phyloP scores from a whole-genome alignment of 2,329 filamentous ascomycete species.

The Fusarium sp. region DNA sequence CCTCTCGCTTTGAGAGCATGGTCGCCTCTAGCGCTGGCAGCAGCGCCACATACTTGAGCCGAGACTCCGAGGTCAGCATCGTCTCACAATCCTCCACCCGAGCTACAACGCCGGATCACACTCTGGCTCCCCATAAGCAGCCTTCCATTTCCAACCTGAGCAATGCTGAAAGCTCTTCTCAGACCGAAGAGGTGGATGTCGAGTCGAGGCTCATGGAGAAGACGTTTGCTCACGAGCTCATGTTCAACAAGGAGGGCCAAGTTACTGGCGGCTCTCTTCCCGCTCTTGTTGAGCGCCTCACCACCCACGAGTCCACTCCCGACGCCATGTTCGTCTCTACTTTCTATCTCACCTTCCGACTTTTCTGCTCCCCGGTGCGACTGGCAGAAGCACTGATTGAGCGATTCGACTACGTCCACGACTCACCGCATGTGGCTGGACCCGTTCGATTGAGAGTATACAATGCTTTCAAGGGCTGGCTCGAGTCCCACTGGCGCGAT shows the following conservation, averaged over 20 bases:
- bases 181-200: slow-evolving; percentile 81
- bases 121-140: slow-evolving; percentile 66
- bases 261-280: slow-evolving; percentile 92
- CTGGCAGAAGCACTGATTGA: slow-evolving; percentile 88
- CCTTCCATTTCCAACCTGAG: slow-evolving; percentile 78
- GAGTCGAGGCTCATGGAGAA: slow-evolving; percentile 90
- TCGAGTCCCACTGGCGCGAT: slow-evolving; percentile 94
- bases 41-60: slow-evolving; percentile 81
- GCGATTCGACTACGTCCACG: slow-evolving; percentile 90
- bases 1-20: slow-evolving; percentile 75
- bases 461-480: slow-evolving; percentile 97
- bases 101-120: slow-evolving; percentile 84
- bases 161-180: slow-evolving; percentile 71
- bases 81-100: slow-evolving; percentile 86
- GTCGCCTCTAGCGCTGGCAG: slow-evolving; percentile 83
- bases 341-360: slow-evolving; percentile 95
- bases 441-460: slow-evolving; percentile 92
- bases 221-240: slow-evolving; percentile 90
- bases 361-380: slow-evolving; percentile 85
- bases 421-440: slow-evolving; percentile 77
- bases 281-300: slow-evolving; percentile 93
- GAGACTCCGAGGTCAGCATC: slow-evolving; percentile 84
- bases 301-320: slow-evolving; percentile 91
- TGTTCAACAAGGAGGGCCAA: slow-evolving; percentile 94
- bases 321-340: slow-evolving; percentile 93